These are phyloP conservation scores for Tuber borchii DNA, from an alignment of 495 filamentous ascomycete species.

Conservation along the genomic window DNA sequence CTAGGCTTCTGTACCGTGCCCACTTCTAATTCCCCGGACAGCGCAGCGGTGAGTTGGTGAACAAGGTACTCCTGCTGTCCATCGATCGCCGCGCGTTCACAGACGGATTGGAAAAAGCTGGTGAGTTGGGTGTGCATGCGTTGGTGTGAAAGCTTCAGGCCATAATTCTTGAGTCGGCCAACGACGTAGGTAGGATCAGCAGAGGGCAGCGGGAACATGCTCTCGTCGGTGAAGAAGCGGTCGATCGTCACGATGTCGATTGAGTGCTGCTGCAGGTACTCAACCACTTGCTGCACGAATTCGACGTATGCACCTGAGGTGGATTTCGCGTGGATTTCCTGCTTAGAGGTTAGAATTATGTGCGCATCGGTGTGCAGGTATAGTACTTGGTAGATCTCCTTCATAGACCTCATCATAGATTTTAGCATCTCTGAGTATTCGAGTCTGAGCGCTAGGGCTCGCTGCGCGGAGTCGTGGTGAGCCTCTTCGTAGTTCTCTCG, in stretches of 20 bases:
- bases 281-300: constrained; percentile 60
- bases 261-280: constrained; percentile 60
- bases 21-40: constrained; percentile 49
- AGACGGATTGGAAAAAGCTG: constrained; percentile 58
- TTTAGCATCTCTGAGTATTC: constrained; percentile 55
- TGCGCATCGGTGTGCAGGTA: constrained; percentile 38
- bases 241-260: constrained; percentile 58
- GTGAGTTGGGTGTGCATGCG: constrained; percentile 54
- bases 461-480: constrained; percentile 32
- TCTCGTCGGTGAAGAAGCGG: constrained; percentile 61
- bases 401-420: constrained; percentile 61
- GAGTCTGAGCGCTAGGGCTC: constrained; percentile 45
- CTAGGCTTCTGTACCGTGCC: constrained; percentile 47
- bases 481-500: constrained; percentile 49
- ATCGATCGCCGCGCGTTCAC: constrained; percentile 57
- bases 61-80: constrained; percentile 56
- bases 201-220: constrained; percentile 59
- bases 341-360: constrained; percentile 10
- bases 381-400: constrained; percentile 59
- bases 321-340: constrained; percentile 30
- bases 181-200: constrained; percentile 64
- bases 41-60: constrained; percentile 53
- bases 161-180: constrained; percentile 59
- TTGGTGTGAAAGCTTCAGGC: constrained; percentile 51
- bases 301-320: constrained; percentile 54